Base-by-base conservation (phyloP, 148 eudicot species). In the Selenicereus undatus region DNA sequence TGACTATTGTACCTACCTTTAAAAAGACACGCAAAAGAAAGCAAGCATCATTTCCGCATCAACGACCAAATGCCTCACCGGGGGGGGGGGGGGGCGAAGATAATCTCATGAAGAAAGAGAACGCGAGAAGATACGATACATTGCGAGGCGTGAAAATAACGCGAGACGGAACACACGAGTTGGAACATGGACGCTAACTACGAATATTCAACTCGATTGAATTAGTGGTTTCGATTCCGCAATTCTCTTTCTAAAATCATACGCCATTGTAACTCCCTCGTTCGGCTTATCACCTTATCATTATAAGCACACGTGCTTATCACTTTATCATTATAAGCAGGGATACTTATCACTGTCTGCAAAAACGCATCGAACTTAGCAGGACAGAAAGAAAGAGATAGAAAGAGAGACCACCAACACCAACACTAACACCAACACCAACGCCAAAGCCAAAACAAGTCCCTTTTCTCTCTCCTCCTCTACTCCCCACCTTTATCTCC, bases 311-410 rank as follows among this genome's bases (percentile, higher is more conserved):
- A 29, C 24, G 0, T 0, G 50, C 83, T 81, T 87, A 85, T 86
- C 86, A 79, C 81, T 73, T 82, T 91, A 91, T 91, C 88, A 86
- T 77, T 88, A 93, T 90, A 90, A 76, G 86, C 80, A 32, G 7
- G n/a, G 21, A 0, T 0, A 64, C 83, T 81, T 87, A 85, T 86
- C 86, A 79, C 81, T 73, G 86, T 56, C 71, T 85, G 82, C 87
- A 80, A 83, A 85, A 89, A 87, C 82, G 87, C 94, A 87, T 89
- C 86, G 89, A 86, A 87, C 88, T 82, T 82, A 82, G 83, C 92
- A 87, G 87, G 88, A 79, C 90, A 54, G 27, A 62, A 16, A 39
- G 56, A 62, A 11, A 73, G 77, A 26, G 27, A 42, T 18, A 42
- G 43, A 72, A 42, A 45, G 39, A 51, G 43, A 76, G 71, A 39